A percentile compares a stretch with the other conserved stretches of the same genome.
phyloP scores from a whole-genome alignment of 2,329 filamentous ascomycete species.

The Ophiostoma perfectum region DNA sequence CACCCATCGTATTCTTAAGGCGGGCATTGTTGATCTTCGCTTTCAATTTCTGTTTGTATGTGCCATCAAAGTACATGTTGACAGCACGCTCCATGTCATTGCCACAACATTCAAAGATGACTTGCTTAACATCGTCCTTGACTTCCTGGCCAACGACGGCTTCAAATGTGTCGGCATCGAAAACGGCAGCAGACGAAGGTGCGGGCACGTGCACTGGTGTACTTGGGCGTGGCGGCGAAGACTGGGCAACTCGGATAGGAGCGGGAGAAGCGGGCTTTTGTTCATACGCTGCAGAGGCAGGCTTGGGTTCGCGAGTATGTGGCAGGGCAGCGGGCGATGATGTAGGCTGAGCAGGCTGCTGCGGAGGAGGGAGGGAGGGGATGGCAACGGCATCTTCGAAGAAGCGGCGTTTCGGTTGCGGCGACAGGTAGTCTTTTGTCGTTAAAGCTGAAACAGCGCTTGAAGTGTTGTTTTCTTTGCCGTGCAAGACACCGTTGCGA shows the following conservation, averaged over 20 bases:
- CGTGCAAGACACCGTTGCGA: not conserved
- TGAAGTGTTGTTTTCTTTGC: conserved; percentile 24
- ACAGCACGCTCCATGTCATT: conserved; percentile 57
- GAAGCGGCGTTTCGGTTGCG: conserved; percentile 36
- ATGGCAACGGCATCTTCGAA: conserved; percentile 35
- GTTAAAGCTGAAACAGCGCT: conserved; percentile 33
- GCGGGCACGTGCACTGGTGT: not conserved
- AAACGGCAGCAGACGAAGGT: conserved; percentile 34
- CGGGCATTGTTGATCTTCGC: conserved; percentile 30
- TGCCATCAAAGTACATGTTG: conserved; percentile 66
- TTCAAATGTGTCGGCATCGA: conserved; percentile 55
- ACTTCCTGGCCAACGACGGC: conserved; percentile 56
- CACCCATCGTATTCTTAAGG: not conserved
- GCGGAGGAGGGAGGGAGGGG: conserved; percentile 17
- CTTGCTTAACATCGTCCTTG: conserved; percentile 41
- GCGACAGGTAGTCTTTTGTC: not conserved
- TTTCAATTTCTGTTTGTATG: conserved; percentile 43
- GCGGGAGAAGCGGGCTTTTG: conserved; percentile 7
- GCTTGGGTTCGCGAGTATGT: conserved; percentile 1
- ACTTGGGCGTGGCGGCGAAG: conserved; percentile 13
- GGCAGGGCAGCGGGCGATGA: conserved; percentile 18
- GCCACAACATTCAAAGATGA: conserved; percentile 51
- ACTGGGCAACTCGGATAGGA: conserved; percentile 15
- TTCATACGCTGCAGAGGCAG: not conserved
- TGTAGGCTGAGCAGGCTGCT: not conserved